Evolutionary conservation across 345 rosid genomes (phyloP).

Genomic region (Cardamine chenopodiifolia): DNA sequence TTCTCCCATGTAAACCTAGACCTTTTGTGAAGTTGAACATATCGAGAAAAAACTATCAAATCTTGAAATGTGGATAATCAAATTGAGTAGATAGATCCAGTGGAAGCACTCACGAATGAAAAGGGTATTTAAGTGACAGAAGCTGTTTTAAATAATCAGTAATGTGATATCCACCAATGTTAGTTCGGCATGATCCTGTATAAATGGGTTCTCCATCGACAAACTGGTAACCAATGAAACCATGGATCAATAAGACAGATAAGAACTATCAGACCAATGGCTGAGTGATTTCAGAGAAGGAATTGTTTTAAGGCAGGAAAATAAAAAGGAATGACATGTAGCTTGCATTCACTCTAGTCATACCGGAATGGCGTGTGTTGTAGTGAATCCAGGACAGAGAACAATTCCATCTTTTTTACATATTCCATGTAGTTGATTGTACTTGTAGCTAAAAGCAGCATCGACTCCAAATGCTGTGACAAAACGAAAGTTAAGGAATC

Average conservation of each 20-base stretch:
- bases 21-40: conserved; percentile 46
- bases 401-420: conserved; percentile 87
- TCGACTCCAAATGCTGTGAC: conserved; percentile 88
- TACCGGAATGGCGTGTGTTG: conserved; percentile 90
- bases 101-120: conserved; percentile 65
- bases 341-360: conserved; percentile 15
- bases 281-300: not conserved
- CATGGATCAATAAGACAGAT: not conserved
- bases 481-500: conserved; percentile 14
- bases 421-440: conserved; percentile 77
- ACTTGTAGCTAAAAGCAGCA: conserved; percentile 92
- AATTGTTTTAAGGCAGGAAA: not conserved
- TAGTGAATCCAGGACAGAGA: conserved; percentile 81
- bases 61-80: conserved; percentile 12
- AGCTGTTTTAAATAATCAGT: conserved; percentile 93
- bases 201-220: conserved; percentile 81
- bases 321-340: not conserved
- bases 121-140: conserved; percentile 90
- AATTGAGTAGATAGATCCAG: conserved; percentile 21
- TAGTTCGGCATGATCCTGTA: conserved; percentile 81
- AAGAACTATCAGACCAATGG: conserved; percentile 14
- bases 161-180: conserved; percentile 88
- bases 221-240: conserved; percentile 55
- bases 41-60: conserved; percentile 18
- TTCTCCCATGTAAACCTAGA: conserved; percentile 88